Evolutionary conservation across 345 rosid genomes (phyloP).

Genomic region (Viola odorata): DNA sequence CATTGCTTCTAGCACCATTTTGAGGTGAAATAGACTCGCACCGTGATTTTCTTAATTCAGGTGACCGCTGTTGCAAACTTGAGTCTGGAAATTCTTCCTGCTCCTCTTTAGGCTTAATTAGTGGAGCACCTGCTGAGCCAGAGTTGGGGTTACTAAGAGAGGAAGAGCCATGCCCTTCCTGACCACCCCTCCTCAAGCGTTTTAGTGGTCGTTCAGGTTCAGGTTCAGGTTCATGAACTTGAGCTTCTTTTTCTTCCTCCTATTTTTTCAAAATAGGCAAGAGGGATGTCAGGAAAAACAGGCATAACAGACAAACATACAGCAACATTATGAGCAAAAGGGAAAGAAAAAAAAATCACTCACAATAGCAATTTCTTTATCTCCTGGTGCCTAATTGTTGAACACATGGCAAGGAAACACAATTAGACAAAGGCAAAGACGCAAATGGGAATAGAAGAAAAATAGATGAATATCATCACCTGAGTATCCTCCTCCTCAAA

Average conservation of each 20-base stretch:
- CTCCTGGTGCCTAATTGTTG: constrained; percentile 35
- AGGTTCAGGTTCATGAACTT: constrained; percentile 24
- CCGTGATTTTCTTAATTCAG: constrained; percentile 10
- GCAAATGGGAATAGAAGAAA: neutral
- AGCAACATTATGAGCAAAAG: constrained; percentile 1
- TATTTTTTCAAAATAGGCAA: constrained; percentile 20
- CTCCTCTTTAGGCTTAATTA: constrained; percentile 32
- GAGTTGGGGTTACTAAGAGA: constrained; percentile 22
- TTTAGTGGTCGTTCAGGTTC: constrained; percentile 65
- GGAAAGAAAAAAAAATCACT: constrained; percentile 12
- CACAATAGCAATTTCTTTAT: constrained; percentile 34
- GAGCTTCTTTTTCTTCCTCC: constrained; percentile 39
- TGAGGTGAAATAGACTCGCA: constrained; percentile 10
- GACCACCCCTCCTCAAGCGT: constrained; percentile 55
- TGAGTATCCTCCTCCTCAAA: constrained; percentile 62
- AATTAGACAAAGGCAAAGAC: neutral
- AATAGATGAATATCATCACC: constrained; percentile 29
- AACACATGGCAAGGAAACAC: constrained; percentile 8
- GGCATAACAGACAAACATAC: neutral
- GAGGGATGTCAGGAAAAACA: constrained; percentile 5
- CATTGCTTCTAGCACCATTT: constrained; percentile 6
- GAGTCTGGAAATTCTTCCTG: constrained; percentile 22
- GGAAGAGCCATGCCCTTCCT: constrained; percentile 29
- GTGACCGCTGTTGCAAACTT: constrained; percentile 18
- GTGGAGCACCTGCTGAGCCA: constrained; percentile 18